Conservation (phyloP, 345 rosid species). For the Xanthoceras sorbifolium region DNA sequence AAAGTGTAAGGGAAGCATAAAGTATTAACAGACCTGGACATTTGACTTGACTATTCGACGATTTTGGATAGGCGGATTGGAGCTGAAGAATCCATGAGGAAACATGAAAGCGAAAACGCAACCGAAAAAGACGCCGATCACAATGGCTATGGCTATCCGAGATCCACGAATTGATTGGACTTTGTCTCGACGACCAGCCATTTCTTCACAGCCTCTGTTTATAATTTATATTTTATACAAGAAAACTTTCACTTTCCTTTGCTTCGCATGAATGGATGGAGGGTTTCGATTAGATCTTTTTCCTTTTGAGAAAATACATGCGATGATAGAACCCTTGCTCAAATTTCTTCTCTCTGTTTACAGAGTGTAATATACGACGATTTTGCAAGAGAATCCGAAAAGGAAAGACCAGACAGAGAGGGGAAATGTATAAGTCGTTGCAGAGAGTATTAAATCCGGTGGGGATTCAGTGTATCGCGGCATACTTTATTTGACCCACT, state of each 20-base stretch:
- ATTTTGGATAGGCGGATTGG: slow-evolving; percentile 30
- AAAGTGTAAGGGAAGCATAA: neutral
- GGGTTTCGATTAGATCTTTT: neutral
- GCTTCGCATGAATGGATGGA: slow-evolving; percentile 2
- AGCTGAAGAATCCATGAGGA: slow-evolving; percentile 68
- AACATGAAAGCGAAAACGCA: slow-evolving; percentile 66
- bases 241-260: neutral
- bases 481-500: neutral
- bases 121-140: slow-evolving; percentile 67
- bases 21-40: slow-evolving; percentile 43
- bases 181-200: slow-evolving; percentile 83
- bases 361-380: neutral
- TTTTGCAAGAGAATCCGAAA: neutral
- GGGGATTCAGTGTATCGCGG: slow-evolving; percentile 12
- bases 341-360: neutral
- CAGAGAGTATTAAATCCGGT: neutral
- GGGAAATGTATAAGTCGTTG: neutral
- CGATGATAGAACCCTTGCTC: neutral
- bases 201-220: slow-evolving; percentile 22
- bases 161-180: slow-evolving; percentile 63
- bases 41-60: slow-evolving; percentile 39
- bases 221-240: neutral
- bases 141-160: slow-evolving; percentile 69
- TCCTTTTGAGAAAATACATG: neutral
- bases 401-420: neutral